A percentile compares a stretch with the other conserved stretches of the same genome.
These are phyloP conservation scores for Neofusicoccum laricinum DNA, from an alignment of 2,329 filamentous ascomycete species.

Conservation along the genomic window DNA sequence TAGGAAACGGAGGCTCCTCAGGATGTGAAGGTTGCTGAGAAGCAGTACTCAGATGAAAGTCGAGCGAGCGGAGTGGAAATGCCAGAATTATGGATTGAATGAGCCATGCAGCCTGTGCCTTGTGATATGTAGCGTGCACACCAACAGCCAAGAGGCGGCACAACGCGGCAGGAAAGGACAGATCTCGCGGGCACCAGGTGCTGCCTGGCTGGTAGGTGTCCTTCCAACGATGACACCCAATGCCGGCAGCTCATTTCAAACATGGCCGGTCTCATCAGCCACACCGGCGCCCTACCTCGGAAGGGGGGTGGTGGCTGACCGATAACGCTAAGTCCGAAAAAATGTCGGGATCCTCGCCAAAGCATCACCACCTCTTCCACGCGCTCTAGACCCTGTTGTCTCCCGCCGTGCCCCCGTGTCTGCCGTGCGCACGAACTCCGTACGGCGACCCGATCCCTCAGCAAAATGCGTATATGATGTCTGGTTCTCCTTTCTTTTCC, in stretches of 20 bases:
- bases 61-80: neutral
- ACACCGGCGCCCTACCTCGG: constrained; percentile 9
- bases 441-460: neutral
- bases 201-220: neutral
- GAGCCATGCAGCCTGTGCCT: neutral
- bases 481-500: constrained; percentile 24
- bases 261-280: neutral
- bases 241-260: neutral
- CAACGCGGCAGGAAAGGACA: neutral
- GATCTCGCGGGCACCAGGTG: neutral
- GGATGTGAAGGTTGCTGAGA: neutral
- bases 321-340: constrained; percentile 13
- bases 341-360: constrained; percentile 14
- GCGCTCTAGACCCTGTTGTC: constrained; percentile 7
- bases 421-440: neutral
- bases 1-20: neutral
- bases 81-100: neutral
- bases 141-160: no score
- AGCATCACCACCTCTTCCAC: constrained; percentile 13
- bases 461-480: constrained; percentile 31
- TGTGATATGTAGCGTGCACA: neutral
- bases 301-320: neutral
- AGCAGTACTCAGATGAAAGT: constrained; percentile 1
- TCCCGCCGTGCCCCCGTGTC: neutral
- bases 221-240: neutral